phyloP scores from a whole-genome alignment of 2,329 filamentous ascomycete species.

The Epicoccum nigrum region DNA sequence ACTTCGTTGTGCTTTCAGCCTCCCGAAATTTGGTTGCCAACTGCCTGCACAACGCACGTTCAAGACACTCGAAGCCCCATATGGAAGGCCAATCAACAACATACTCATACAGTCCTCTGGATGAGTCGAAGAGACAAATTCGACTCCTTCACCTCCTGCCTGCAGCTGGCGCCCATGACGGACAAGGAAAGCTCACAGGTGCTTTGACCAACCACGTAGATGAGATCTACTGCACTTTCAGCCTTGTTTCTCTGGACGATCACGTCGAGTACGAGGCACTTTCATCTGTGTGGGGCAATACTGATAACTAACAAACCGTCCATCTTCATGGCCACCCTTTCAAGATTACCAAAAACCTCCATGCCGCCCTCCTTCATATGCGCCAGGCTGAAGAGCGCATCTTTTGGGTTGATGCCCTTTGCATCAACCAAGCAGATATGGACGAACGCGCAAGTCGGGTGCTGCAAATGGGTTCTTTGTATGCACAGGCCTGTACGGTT shows the following conservation, averaged over 20 bases:
- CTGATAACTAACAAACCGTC: not conserved
- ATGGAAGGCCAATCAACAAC: not conserved
- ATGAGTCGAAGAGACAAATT: not conserved
- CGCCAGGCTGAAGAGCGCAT: not conserved
- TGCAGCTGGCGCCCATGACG: not conserved
- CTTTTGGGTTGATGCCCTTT: not conserved
- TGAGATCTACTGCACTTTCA: not conserved
- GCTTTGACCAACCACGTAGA: not conserved
- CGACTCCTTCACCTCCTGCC: not conserved
- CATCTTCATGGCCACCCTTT: not conserved
- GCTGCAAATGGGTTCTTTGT: not conserved
- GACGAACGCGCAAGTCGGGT: not conserved
- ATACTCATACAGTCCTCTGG: not conserved
- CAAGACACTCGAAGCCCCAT: too few species aligned
- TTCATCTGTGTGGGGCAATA: not conserved
- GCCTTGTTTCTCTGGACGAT: not conserved
- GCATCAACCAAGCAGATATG: not conserved
- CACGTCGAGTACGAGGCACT: not conserved
- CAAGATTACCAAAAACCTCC: not conserved
- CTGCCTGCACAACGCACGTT: too few species aligned
- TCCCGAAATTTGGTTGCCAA: too few species aligned
- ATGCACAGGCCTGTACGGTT: not conserved
- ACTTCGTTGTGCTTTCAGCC: too few species aligned
- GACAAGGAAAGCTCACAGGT: too few species aligned
- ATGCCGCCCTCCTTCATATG: not conserved